Percentiles rank a stretch among this genome's conserved stretches.
Evolutionary conservation across 1,139 yeast species (phyloP).

Genomic region (Yamadazyma dendronema): DNA sequence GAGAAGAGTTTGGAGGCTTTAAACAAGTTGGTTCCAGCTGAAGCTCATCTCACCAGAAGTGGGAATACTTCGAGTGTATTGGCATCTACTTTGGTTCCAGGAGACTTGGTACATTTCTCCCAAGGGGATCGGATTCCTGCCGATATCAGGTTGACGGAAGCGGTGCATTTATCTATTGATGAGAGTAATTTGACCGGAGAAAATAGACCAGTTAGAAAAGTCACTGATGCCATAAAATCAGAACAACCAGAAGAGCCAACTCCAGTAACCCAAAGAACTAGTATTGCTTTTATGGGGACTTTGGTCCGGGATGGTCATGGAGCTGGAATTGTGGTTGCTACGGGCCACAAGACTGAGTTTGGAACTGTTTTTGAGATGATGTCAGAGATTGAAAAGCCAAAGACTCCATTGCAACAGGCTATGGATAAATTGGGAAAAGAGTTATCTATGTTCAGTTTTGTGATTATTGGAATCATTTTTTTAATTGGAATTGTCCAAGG

Average conservation of each 20-base stretch:
- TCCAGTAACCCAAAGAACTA: slow-evolving; percentile 63
- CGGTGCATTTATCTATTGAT: slow-evolving; percentile 78
- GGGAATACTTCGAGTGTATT: slow-evolving; percentile 73
- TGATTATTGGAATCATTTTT: slow-evolving; percentile 83
- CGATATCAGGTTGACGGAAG: slow-evolving; percentile 74
- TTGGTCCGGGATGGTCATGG: slow-evolving; percentile 94
- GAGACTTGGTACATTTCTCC: slow-evolving; percentile 82
- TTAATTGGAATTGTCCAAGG: slow-evolving; percentile 86
- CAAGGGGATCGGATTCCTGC: slow-evolving; percentile 97
- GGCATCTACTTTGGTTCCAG: slow-evolving; percentile 88
- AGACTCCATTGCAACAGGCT: slow-evolving; percentile 89
- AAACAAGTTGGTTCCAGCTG: slow-evolving; percentile 89
- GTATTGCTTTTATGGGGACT: slow-evolving; percentile 94
- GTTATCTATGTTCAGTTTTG: slow-evolving; percentile 76
- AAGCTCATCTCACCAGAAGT: slow-evolving; percentile 83
- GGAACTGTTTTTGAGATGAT: slow-evolving; percentile 91
- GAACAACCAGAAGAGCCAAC: slow-evolving; percentile 20
- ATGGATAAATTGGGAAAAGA: slow-evolving; percentile 96
- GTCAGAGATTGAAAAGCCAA: slow-evolving; percentile 90
- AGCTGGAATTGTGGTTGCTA: slow-evolving; percentile 86
- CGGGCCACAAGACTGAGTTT: slow-evolving; percentile 84
- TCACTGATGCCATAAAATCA: slow-evolving; percentile 30
- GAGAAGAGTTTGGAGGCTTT: slow-evolving; percentile 92
- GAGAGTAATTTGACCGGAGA: slow-evolving; percentile 96
- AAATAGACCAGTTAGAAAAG: slow-evolving; percentile 77